Evolutionary conservation across 768 basidiomycete species (phyloP).

Genomic region (Pisolithus albus): DNA sequence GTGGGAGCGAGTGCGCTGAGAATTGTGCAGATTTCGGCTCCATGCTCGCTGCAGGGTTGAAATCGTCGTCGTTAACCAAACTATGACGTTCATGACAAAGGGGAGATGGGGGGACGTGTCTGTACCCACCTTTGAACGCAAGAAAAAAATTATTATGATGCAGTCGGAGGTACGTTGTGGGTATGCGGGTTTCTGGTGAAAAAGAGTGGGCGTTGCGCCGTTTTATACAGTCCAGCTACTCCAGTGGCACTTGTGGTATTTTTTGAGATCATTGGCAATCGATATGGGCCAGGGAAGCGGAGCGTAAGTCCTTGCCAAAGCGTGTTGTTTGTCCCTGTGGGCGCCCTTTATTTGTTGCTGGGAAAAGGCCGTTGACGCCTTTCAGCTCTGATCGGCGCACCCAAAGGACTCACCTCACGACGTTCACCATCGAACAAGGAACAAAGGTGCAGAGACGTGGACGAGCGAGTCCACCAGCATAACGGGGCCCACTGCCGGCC

Average conservation of each 20-base stretch:
- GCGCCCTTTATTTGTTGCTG: conserved; percentile 31
- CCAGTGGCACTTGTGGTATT: conserved; percentile 20
- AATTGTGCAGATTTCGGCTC: not conserved
- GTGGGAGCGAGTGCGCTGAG: not conserved
- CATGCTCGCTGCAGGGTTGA: not conserved
- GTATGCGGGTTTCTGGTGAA: conserved; percentile 1
- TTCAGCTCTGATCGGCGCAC: conserved; percentile 1
- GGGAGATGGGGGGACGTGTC: not conserved
- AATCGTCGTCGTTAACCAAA: not conserved
- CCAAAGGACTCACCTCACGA: conserved; percentile 3
- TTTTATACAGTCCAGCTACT: conserved; percentile 22
- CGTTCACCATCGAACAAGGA: conserved; percentile 1
- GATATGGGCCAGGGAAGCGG: conserved; percentile 19
- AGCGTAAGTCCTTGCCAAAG: not conserved
- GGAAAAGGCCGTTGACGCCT: conserved; percentile 13
- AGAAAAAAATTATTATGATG: not conserved
- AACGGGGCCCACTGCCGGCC: not conserved
- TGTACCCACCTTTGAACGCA: not conserved
- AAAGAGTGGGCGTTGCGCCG: not conserved
- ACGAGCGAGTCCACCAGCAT: not conserved
- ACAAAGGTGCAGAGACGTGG: conserved; percentile 5
- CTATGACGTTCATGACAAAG: not conserved
- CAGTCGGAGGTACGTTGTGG: not conserved
- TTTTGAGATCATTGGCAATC: conserved; percentile 25
- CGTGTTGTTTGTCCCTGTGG: conserved; percentile 44